Conservation (phyloP, 495 filamentous ascomycete genomes). For the Clavariopsis aquatica region DNA sequence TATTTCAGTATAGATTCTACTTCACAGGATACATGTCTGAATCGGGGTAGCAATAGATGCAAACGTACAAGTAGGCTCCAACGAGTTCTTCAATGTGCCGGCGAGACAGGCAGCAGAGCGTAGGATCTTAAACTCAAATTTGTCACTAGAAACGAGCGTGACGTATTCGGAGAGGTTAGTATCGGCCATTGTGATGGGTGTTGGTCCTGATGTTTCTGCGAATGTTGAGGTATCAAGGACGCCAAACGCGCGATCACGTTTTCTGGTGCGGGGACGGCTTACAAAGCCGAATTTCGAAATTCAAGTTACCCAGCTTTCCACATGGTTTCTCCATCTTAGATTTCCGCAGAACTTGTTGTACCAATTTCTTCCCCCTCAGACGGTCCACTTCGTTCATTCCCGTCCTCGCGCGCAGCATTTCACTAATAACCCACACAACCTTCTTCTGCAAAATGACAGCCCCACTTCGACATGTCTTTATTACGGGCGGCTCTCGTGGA, state of each 20-base stretch:
- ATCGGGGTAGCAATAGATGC: neutral
- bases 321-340: too few species aligned
- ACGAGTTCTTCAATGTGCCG: conserved; percentile 78
- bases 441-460: neutral
- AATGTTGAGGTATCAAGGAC: neutral
- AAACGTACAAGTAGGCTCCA: conserved; percentile 71
- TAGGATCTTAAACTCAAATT: conserved; percentile 82
- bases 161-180: conserved; percentile 60
- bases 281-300: neutral
- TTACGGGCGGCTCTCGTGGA: conserved; percentile 65
- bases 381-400: too few species aligned
- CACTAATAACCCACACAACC: neutral
- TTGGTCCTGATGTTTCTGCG: neutral
- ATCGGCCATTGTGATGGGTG: conserved; percentile 3
- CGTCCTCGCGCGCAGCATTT: neutral
- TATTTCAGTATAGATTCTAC: conserved; percentile 6
- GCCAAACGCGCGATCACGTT: conserved; percentile 25
- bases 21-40: conserved; percentile 23
- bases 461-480: conserved; percentile 52
- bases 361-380: too few species aligned
- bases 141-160: conserved; percentile 83
- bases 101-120: conserved; percentile 74
- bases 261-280: conserved; percentile 13
- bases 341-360: too few species aligned
- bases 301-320: neutral